phyloP scores from a whole-genome alignment of 2,329 filamentous ascomycete species.

The Cryphonectria radicalis region DNA sequence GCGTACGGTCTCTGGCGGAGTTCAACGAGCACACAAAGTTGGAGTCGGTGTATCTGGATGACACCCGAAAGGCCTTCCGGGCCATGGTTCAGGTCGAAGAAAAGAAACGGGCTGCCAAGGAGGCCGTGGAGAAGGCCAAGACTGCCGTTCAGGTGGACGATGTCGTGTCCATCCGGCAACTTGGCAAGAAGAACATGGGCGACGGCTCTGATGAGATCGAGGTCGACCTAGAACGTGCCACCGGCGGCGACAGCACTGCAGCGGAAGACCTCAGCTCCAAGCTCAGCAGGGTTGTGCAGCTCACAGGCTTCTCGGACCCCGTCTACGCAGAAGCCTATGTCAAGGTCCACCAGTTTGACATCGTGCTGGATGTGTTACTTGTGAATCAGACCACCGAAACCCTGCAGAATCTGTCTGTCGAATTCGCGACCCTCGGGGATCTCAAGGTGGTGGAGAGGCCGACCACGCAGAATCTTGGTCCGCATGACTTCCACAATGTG shows the following conservation, averaged over 20 bases:
- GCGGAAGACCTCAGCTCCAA: conserved; percentile 91
- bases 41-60: conserved; percentile 89
- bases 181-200: conserved; percentile 85
- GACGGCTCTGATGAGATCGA: conserved; percentile 87
- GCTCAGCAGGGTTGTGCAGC: conserved; percentile 91
- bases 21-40: conserved; percentile 89
- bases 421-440: conserved; percentile 97
- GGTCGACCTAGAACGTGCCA: conserved; percentile 89
- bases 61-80: conserved; percentile 93
- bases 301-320: conserved; percentile 96
- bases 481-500: conserved; percentile 97
- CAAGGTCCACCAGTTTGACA: conserved; percentile 98
- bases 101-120: conserved; percentile 95
- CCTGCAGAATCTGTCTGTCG: conserved; percentile 93
- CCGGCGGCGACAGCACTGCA: conserved; percentile 78
- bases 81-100: conserved; percentile 98
- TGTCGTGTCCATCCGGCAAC: conserved; percentile 87
- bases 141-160: conserved; percentile 95
- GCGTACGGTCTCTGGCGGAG: conserved; percentile 88
- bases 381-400: conserved; percentile 98
- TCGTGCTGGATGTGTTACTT: conserved; percentile 91
- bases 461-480: conserved; percentile 92
- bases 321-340: conserved; percentile 99
- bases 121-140: conserved; percentile 90
- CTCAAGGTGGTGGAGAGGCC: conserved; percentile 97